These are phyloP conservation scores for Penicillium aurantiogriseum DNA, from an alignment of 2,329 filamentous ascomycete genomes.

Conservation along the genomic window DNA sequence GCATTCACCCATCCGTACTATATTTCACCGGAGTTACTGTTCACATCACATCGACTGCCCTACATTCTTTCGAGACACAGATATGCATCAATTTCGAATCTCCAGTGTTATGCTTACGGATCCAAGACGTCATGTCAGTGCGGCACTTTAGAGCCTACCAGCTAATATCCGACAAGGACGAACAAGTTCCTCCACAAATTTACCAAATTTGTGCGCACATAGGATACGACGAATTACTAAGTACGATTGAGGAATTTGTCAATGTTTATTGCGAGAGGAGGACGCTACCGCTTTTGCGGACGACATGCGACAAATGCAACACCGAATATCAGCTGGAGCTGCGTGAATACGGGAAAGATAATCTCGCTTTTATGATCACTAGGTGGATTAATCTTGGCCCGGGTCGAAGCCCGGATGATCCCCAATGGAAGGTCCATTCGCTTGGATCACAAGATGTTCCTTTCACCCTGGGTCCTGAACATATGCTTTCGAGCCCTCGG, in stretches of 20 bases:
- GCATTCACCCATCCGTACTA: slow-evolving; percentile 8
- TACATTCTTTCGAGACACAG: slow-evolving; percentile 12
- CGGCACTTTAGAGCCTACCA: not conserved
- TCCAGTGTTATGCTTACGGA: slow-evolving; percentile 4
- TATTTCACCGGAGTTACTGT: slow-evolving; percentile 37
- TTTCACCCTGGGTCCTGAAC: not conserved
- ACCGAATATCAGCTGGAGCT: slow-evolving; percentile 5
- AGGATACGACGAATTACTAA: too few species aligned
- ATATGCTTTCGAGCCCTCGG: not conserved
- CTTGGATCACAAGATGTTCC: too few species aligned
- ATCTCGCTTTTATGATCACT: slow-evolving; percentile 1
- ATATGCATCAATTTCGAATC: slow-evolving; percentile 1
- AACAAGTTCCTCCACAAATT: not conserved
- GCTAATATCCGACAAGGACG: not conserved
- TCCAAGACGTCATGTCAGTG: slow-evolving; percentile 8
- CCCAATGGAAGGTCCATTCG: not conserved
- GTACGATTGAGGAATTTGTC: not conserved
- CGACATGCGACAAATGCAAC: slow-evolving; percentile 1
- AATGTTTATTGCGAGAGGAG: not conserved
- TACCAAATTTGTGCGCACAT: not conserved
- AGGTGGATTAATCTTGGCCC: slow-evolving; percentile 10
- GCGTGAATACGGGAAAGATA: not conserved
- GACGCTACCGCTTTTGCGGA: not conserved
- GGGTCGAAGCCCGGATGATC: slow-evolving; percentile 1
- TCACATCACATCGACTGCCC: not conserved